Base-by-base conservation (phyloP, 306 rosid genomes). In the Dicorynia guianensis region DNA sequence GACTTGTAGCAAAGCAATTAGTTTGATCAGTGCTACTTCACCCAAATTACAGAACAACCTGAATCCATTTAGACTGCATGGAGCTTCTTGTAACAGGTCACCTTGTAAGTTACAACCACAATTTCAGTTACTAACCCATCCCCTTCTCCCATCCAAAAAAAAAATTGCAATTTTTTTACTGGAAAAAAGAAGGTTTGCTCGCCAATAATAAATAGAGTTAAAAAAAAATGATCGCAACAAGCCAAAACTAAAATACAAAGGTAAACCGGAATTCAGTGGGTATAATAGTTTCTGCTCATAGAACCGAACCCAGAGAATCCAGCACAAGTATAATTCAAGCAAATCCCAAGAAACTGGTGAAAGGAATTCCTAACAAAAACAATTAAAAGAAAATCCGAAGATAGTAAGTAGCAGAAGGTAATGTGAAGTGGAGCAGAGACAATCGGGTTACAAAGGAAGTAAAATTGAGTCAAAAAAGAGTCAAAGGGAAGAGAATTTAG, bases 401-500 rank as follows among this genome's bases (percentile, higher is more conserved):
- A 67, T 11, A 61, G 30, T 61, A 76, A 67, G 48, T 11, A 53
- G 5, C 39, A 38, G 55, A 58, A 58, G 75, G 46, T 19, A 77
- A 77, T 66, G 78, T 10, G 44, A 38, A 36, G 35, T 13, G 52
- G 52, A 75, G 40, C 36, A 2, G 14, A 67, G 67, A 35, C 12
- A 81, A 67, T 62, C 54, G 58, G 34, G 56, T 53, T 5, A 56
- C 4, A 25, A 39, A 10, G 10, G 5, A 57, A 76, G 56, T 38
- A 52, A 77, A 78, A 65, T 61, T 18, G 52, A 81, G 89, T 83
- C 65, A 25, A 85, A 82, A 77, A 4, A 34, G 10, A 47, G 84
- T 79, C 77, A 76, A 74, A 78, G 34, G 60, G 74, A 69, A 75
- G 85, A 76, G 79, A 84, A 75, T 74, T 81, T 83, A 86, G 86